phyloP scores from a whole-genome alignment of 2,329 filamentous ascomycete genomes.

The Trichoderma arundinaceum region DNA sequence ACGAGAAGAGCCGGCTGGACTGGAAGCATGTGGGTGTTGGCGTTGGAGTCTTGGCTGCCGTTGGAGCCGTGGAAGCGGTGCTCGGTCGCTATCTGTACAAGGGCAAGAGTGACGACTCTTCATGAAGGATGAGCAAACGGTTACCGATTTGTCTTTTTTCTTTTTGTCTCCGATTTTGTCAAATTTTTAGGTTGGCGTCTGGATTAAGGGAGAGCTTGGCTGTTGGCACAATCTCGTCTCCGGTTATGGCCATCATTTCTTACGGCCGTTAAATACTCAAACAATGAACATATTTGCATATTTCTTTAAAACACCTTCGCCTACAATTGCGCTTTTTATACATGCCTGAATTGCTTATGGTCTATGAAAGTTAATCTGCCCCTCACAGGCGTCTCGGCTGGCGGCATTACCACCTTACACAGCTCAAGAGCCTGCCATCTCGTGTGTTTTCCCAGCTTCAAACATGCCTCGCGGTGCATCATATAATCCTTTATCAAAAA shows the following conservation, averaged over 20 bases:
- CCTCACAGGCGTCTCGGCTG: too few species aligned
- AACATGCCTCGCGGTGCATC: too few species aligned
- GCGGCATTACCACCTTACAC: too few species aligned
- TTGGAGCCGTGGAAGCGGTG: conserved; percentile 57
- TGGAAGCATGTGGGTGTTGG: conserved; percentile 59
- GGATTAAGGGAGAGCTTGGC: conserved; percentile 21
- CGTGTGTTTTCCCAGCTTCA: too few species aligned
- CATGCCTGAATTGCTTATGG: too few species aligned
- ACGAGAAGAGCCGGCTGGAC: conserved; percentile 57
- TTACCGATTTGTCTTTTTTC: background rate
- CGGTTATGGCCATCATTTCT: background rate
- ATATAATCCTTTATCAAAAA: too few species aligned
- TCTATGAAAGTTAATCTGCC: too few species aligned
- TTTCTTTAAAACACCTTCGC: background rate
- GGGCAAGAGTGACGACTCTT: conserved; percentile 44
- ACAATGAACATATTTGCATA: conserved; percentile 6
- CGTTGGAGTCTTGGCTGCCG: conserved; percentile 55
- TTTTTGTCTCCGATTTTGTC: background rate
- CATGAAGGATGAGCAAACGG: conserved; percentile 25
- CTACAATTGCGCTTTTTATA: too few species aligned
- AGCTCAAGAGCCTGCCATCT: too few species aligned
- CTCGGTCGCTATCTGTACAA: conserved; percentile 54
- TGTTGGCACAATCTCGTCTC: conserved; percentile 11
- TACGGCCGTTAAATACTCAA: conserved; percentile 18
- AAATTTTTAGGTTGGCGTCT: conserved; percentile 11